Percentiles rank a stretch among this genome's conserved stretches.
phyloP scores from a whole-genome alignment of 1,284 basidiomycete species.

The Sanguinoderma infundibulare region DNA sequence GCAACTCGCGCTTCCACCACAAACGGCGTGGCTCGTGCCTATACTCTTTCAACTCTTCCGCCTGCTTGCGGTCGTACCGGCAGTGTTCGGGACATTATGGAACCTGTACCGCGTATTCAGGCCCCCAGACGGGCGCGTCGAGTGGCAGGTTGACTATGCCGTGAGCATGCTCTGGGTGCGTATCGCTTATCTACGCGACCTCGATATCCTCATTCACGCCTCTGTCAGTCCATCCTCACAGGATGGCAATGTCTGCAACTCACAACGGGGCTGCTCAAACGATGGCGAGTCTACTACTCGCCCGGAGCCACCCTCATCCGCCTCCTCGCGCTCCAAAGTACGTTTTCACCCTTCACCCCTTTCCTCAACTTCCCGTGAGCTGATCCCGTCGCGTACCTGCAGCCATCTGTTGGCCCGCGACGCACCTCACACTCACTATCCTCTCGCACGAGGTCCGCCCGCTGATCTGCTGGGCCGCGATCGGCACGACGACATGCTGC shows the following conservation, averaged over 20 bases:
- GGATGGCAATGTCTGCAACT: slow-evolving; percentile 81
- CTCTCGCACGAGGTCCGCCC: slow-evolving; percentile 69
- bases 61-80: slow-evolving; percentile 75
- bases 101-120: slow-evolving; percentile 56
- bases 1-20: slow-evolving; percentile 41
- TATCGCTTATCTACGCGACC: slow-evolving; percentile 5
- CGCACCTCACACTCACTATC: slow-evolving; percentile 74
- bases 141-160: slow-evolving; percentile 56
- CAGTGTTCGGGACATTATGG: slow-evolving; percentile 65
- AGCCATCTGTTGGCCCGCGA: slow-evolving; percentile 88
- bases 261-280: slow-evolving; percentile 78
- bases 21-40: slow-evolving; percentile 38
- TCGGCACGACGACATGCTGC: slow-evolving; percentile 80
- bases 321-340: slow-evolving; percentile 76
- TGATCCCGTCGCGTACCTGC: not conserved
- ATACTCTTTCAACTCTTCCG: slow-evolving; percentile 54
- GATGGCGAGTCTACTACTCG: slow-evolving; percentile 85
- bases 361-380: not conserved
- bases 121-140: slow-evolving; percentile 41
- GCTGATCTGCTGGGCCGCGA: slow-evolving; percentile 77
- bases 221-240: slow-evolving; percentile 69
- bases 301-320: slow-evolving; percentile 82
- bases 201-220: not conserved
- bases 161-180: slow-evolving; percentile 73
- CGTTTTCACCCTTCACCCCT: not conserved